Conservation (phyloP, 2,329 filamentous ascomycete genomes). For the Gaeumannomyces tritici region DNA sequence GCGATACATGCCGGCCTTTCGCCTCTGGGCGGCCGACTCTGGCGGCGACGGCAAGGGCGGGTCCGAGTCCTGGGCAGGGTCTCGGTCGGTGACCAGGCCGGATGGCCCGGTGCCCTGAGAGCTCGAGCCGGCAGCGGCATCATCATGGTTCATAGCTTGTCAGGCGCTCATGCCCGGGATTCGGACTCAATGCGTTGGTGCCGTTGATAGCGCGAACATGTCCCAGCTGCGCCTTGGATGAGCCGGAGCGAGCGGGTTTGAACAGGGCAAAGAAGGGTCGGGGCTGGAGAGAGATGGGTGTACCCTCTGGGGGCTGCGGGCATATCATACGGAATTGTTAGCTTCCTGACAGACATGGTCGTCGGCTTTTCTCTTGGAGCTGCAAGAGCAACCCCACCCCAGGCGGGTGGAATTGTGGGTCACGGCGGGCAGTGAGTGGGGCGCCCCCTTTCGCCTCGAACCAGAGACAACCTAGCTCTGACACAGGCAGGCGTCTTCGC, state of each 20-base stretch:
- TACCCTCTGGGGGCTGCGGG: not conserved
- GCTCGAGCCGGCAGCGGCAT: slow-evolving; percentile 4
- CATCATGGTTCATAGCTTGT: slow-evolving; percentile 2
- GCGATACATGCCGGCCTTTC: slow-evolving; percentile 31
- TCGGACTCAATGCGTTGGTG: not conserved
- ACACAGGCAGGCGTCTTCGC: not conserved
- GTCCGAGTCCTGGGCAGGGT: not conserved
- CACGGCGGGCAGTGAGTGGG: not conserved
- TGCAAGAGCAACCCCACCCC: not conserved
- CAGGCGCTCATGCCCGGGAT: not conserved
- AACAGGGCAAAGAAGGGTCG: not conserved
- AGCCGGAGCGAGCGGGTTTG: not conserved
- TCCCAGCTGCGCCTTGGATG: not conserved
- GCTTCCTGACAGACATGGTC: too few relatives aligned
- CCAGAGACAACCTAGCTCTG: too few relatives aligned
- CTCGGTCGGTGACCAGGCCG: not conserved
- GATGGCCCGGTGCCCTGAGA: not conserved
- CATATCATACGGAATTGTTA: not conserved
- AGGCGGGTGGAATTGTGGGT: not conserved
- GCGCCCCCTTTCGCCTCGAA: too few relatives aligned
- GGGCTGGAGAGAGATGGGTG: not conserved
- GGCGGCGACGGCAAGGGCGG: slow-evolving; percentile 1
- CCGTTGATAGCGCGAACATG: not conserved
- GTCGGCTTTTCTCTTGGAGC: too few relatives aligned
- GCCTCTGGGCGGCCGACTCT: slow-evolving; percentile 9